Conservation (phyloP, 257 asterid genomes). For the Primulina eburnea region DNA sequence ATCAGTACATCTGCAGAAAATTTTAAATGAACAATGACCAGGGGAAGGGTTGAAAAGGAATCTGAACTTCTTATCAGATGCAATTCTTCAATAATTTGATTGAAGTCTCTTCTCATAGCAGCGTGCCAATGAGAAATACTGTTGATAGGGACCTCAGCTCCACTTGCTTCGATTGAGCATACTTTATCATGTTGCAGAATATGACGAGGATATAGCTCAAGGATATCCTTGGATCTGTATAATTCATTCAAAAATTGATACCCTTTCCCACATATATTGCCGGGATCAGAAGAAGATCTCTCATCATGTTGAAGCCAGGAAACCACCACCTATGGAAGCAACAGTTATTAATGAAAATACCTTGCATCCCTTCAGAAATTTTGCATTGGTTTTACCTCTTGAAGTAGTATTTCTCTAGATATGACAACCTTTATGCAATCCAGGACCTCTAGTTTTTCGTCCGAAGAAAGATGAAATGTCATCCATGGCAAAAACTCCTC, state of each 20-base stretch:
- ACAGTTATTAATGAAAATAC: slow-evolving; percentile 30
- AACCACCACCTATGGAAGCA: slow-evolving; percentile 53
- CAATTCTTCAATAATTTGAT: slow-evolving; percentile 49
- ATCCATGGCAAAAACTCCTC: slow-evolving; percentile 81
- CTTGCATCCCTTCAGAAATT: slow-evolving; percentile 22
- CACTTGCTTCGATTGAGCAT: slow-evolving; percentile 23
- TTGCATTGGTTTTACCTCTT: slow-evolving; percentile 53
- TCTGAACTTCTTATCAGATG: slow-evolving; percentile 47
- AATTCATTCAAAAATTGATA: slow-evolving; percentile 46
- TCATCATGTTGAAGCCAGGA: slow-evolving; percentile 64
- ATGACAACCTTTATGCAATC: slow-evolving; percentile 52
- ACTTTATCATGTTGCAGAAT: slow-evolving; percentile 35
- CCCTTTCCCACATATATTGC: slow-evolving; percentile 39
- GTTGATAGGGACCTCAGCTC: slow-evolving; percentile 43
- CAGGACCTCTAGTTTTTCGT: slow-evolving; percentile 49
- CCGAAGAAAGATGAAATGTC: slow-evolving; percentile 47
- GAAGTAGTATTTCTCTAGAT: slow-evolving; percentile 64
- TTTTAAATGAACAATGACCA: slow-evolving; percentile 55
- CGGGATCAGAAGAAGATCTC: slow-evolving; percentile 32
- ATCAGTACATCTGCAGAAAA: slow-evolving; percentile 65
- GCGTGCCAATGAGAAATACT: slow-evolving; percentile 67
- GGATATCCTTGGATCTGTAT: slow-evolving; percentile 42
- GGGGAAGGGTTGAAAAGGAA: slow-evolving; percentile 45
- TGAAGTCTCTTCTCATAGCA: slow-evolving; percentile 60
- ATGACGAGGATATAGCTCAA: slow-evolving; percentile 34